phyloP scores from a whole-genome alignment of 2,329 filamentous ascomycete genomes.

The Trichophyton schoenleinii region DNA sequence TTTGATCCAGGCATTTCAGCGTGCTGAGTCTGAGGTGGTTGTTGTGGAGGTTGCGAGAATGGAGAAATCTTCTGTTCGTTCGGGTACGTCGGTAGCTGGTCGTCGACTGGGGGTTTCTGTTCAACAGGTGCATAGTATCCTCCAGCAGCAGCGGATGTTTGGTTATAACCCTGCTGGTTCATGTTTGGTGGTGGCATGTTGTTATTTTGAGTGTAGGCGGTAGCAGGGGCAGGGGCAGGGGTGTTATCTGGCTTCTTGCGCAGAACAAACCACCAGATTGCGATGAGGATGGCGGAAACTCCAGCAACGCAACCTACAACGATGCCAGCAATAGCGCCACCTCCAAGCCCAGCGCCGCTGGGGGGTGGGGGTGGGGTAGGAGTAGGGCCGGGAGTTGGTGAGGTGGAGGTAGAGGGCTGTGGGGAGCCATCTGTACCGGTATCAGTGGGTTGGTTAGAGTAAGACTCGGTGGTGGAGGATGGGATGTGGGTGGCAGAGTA shows the following conservation, averaged over 20 bases:
- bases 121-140: constrained; percentile 12
- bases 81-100: constrained; percentile 6
- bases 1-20: constrained; percentile 12
- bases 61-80: constrained; percentile 7
- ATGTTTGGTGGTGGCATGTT: not conserved
- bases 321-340: constrained; percentile 14
- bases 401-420: not conserved
- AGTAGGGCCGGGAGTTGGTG: not conserved
- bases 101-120: constrained; percentile 8
- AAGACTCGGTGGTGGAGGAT: not conserved
- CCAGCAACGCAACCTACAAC: constrained; percentile 12
- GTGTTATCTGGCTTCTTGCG: constrained; percentile 8
- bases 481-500: not conserved
- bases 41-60: not conserved
- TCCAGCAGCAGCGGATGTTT: not conserved
- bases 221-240: not conserved
- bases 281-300: constrained; percentile 8
- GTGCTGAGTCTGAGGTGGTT: not conserved
- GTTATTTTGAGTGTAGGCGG: not conserved
- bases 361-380: not conserved
- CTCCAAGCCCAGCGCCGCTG: constrained; percentile 3
- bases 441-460: not conserved
- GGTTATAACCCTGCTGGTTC: not conserved
- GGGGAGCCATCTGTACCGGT: not conserved
- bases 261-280: constrained; percentile 12